These are phyloP conservation scores for Mycocentrospora acerina DNA, from an alignment of 2,329 filamentous ascomycete genomes.

Conservation along the genomic window DNA sequence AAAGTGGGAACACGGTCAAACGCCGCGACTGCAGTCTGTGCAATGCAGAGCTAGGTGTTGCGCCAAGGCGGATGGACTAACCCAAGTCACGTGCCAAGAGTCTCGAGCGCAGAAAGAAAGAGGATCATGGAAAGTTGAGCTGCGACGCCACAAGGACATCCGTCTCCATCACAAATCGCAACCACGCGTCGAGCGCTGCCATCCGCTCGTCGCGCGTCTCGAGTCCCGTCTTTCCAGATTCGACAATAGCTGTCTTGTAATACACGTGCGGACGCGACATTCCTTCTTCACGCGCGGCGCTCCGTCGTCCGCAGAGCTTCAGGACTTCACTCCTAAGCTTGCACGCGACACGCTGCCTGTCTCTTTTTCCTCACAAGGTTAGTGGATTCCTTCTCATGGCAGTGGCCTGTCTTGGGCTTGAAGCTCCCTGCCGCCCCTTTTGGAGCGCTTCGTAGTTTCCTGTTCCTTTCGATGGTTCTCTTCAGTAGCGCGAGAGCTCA, in stretches of 20 bases:
- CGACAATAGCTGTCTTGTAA: constrained; percentile 9
- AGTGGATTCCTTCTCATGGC: neutral
- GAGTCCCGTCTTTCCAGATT: constrained; percentile 11
- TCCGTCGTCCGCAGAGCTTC: constrained; percentile 28
- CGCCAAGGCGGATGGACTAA: too few species aligned
- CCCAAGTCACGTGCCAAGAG: constrained; percentile 10
- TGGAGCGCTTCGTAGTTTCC: too few species aligned
- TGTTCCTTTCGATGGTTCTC: neutral
- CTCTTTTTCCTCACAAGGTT: neutral
- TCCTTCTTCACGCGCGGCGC: constrained; percentile 19
- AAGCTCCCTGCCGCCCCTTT: too few species aligned
- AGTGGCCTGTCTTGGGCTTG: neutral
- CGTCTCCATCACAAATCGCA: constrained; percentile 30
- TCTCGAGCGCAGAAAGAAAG: constrained; percentile 25
- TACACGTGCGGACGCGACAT: constrained; percentile 27
- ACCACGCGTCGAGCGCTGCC: constrained; percentile 30
- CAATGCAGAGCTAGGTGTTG: too few species aligned
- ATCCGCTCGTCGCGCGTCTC: constrained; percentile 20
- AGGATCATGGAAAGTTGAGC: constrained; percentile 19
- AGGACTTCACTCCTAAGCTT: constrained; percentile 24
- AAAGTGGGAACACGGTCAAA: too few species aligned
- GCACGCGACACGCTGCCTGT: constrained; percentile 12
- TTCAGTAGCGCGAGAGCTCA: too few species aligned
- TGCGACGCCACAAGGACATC: constrained; percentile 20
- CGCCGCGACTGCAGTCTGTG: too few species aligned